These are phyloP conservation scores for Acanthochlamys bracteata DNA, from an alignment of 106 monocot genomes.

Conservation along the genomic window DNA sequence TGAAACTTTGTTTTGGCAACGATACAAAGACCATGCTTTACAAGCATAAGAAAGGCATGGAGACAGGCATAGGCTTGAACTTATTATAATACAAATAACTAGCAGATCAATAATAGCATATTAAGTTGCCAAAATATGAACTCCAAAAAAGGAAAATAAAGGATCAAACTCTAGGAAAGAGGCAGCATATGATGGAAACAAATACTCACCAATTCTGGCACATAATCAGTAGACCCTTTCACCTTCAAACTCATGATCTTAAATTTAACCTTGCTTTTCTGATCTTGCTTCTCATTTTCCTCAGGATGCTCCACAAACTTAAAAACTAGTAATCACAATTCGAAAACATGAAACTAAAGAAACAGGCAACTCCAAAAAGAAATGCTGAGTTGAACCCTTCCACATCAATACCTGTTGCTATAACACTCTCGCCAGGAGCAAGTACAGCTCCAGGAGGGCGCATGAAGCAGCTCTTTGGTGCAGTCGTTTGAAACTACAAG, in stretches of 20 bases:
- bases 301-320: conserved; percentile 90
- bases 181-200: background rate
- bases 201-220: conserved; percentile 62
- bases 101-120: too few species aligned
- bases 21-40: too few species aligned
- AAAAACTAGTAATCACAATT: conserved; percentile 37
- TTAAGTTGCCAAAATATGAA: too few species aligned
- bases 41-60: too few species aligned
- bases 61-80: too few species aligned
- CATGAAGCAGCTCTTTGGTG: conserved; percentile 95
- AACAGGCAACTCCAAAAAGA: background rate
- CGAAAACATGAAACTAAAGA: conserved; percentile 6
- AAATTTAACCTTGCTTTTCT: conserved; percentile 82
- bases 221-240: conserved; percentile 73
- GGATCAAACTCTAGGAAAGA: background rate
- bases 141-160: too few species aligned
- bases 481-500: conserved; percentile 86
- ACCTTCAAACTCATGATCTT: conserved; percentile 86
- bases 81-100: too few species aligned
- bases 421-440: conserved; percentile 76
- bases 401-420: conserved; percentile 68
- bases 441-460: conserved; percentile 88
- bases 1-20: too few species aligned
- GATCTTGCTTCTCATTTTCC: conserved; percentile 57
- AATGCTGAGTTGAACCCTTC: background rate